phyloP scores from a whole-genome alignment of 768 basidiomycete genomes.

The Lactarius deliciosus region DNA sequence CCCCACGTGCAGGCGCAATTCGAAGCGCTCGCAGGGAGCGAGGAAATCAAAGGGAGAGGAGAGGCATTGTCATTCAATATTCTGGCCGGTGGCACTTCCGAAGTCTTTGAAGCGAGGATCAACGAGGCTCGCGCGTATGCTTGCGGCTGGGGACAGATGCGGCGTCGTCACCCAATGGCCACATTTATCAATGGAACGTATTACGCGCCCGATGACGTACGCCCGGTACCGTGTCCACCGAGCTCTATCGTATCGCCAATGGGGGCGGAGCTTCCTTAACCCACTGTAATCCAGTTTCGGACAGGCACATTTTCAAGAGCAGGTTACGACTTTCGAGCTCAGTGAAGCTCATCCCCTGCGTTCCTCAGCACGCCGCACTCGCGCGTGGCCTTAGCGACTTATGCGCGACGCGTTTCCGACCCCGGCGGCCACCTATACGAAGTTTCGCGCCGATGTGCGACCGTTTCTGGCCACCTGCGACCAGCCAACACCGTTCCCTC shows the following conservation, averaged over 20 bases:
- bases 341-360: too few species aligned
- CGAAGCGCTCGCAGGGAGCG: slow-evolving; percentile 6
- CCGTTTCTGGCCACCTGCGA: too few species aligned
- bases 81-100: slow-evolving; percentile 7
- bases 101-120: slow-evolving; percentile 25
- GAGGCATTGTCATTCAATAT: slow-evolving; percentile 9
- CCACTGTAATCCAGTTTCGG: slow-evolving; percentile 58
- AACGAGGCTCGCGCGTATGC: slow-evolving; percentile 36
- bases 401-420: too few species aligned
- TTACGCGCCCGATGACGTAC: slow-evolving; percentile 18
- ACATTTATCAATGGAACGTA: slow-evolving; percentile 50
- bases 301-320: slow-evolving; percentile 65
- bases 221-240: not conserved
- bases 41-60: slow-evolving; percentile 7
- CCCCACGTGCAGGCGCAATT: slow-evolving; percentile 12
- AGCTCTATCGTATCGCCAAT: not conserved
- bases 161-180: slow-evolving; percentile 34
- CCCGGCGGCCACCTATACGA: too few species aligned
- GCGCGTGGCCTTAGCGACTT: too few species aligned
- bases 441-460: too few species aligned
- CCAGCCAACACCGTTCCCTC: too few species aligned
- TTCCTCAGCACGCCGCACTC: too few species aligned
- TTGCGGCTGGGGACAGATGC: slow-evolving; percentile 36
- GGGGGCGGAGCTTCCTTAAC: slow-evolving; percentile 59
- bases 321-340: slow-evolving; percentile 38